These are phyloP conservation scores for Fusarium nisikadoi DNA, from an alignment of 2,329 filamentous ascomycete species.

Conservation along the genomic window DNA sequence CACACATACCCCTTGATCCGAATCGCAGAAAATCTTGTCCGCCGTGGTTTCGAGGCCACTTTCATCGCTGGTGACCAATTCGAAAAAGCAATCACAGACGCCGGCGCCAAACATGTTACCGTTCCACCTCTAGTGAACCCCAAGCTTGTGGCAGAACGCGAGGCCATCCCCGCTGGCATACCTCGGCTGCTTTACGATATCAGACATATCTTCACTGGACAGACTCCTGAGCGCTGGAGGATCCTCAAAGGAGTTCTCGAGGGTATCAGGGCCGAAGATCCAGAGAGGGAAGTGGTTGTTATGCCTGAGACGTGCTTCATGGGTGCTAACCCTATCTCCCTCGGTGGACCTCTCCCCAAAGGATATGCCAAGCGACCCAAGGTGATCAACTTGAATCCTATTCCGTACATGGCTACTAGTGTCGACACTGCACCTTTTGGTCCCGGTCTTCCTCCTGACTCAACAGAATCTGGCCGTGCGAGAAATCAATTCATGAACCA, in stretches of 20 bases:
- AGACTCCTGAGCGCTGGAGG: slow-evolving; percentile 48
- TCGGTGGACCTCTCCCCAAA: slow-evolving; percentile 52
- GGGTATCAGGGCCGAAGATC: slow-evolving; percentile 46
- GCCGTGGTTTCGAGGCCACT: slow-evolving; percentile 54
- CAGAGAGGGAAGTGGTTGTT: slow-evolving; percentile 53
- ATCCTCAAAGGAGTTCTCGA: slow-evolving; percentile 51
- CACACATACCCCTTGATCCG: slow-evolving; percentile 47
- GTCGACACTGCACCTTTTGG: slow-evolving; percentile 54
- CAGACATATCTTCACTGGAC: slow-evolving; percentile 32
- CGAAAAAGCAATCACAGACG: slow-evolving; percentile 48
- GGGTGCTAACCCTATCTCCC: slow-evolving; percentile 51
- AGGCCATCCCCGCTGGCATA: slow-evolving; percentile 32
- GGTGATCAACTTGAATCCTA: slow-evolving; percentile 53
- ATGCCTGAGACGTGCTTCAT: slow-evolving; percentile 55
- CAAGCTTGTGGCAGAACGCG: slow-evolving; percentile 34
- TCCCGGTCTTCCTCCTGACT: slow-evolving; percentile 52
- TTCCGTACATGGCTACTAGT: slow-evolving; percentile 51
- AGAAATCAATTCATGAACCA: slow-evolving; percentile 47
- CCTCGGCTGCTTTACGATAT: slow-evolving; percentile 49
- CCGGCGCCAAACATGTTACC: slow-evolving; percentile 52
- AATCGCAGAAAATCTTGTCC: slow-evolving; percentile 52
- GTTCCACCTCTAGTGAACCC: slow-evolving; percentile 14
- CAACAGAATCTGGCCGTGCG: slow-evolving; percentile 49
- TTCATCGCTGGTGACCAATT: slow-evolving; percentile 54
- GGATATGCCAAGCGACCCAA: slow-evolving; percentile 51